These are phyloP conservation scores for Globisporangium nagaii DNA, from an alignment of 352 stramenopile species.

Conservation along the genomic window DNA sequence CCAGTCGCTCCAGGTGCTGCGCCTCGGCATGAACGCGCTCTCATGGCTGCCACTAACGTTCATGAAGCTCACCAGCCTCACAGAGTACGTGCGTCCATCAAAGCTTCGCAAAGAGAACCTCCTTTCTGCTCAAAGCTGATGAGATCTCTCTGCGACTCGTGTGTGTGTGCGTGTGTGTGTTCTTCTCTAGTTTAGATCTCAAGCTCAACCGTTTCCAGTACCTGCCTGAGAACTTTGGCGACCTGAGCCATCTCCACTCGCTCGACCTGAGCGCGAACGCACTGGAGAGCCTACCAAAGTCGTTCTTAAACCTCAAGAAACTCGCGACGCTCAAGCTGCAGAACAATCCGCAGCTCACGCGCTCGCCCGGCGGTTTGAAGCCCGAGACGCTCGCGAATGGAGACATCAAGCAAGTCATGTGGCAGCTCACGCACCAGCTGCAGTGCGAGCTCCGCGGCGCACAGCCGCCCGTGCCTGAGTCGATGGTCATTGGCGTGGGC, in stretches of 20 bases:
- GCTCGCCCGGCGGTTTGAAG: slow-evolving; percentile 17
- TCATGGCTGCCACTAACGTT: slow-evolving; percentile 45
- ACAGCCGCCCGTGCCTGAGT: slow-evolving; percentile 26
- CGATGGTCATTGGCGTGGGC: slow-evolving; percentile 36
- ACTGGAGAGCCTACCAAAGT: slow-evolving; percentile 40
- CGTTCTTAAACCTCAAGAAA: slow-evolving; percentile 38
- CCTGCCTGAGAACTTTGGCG: slow-evolving; percentile 38
- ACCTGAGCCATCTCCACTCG: slow-evolving; percentile 27
- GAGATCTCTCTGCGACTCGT: too few species aligned
- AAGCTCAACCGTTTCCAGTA: slow-evolving; percentile 63
- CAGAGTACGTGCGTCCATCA: slow-evolving; percentile 50
- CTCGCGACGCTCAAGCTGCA: slow-evolving; percentile 44
- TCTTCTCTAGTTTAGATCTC: slow-evolving; percentile 42
- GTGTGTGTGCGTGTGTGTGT: background rate
- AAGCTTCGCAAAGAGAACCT: too few species aligned
- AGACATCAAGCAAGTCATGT: slow-evolving; percentile 37
- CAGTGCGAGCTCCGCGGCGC: slow-evolving; percentile 30
- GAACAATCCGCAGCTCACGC: slow-evolving; percentile 38
- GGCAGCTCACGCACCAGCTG: slow-evolving; percentile 52
- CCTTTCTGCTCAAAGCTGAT: too few species aligned
- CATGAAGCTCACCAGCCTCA: slow-evolving; percentile 37
- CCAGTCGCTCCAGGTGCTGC: slow-evolving; percentile 33
- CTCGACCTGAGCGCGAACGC: slow-evolving; percentile 63
- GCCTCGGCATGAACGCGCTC: slow-evolving; percentile 57
- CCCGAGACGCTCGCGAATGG: slow-evolving; percentile 35